These are phyloP conservation scores for Rhipidocladum racemiflorum DNA, from an alignment of 176 grass and related monocot species.

Conservation along the genomic window DNA sequence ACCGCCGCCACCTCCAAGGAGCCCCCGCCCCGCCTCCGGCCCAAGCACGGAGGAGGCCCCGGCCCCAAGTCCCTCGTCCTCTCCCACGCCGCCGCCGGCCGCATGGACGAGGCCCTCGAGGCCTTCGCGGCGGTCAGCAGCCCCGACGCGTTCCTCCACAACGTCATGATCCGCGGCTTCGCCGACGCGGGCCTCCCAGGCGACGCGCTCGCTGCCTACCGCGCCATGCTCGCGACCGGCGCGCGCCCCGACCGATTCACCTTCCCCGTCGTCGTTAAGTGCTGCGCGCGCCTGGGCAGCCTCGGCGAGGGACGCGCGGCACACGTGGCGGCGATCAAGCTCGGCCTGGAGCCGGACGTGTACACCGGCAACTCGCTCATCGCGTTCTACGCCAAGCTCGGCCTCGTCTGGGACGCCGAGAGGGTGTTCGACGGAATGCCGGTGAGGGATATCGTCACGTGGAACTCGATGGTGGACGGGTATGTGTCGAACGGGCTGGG, in stretches of 20 bases:
- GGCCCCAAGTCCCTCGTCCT: slow-evolving; percentile 36
- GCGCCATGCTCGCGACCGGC: slow-evolving; percentile 50
- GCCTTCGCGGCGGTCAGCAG: slow-evolving; percentile 40
- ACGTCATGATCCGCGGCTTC: slow-evolving; percentile 74
- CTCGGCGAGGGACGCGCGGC: slow-evolving; percentile 36
- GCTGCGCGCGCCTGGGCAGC: slow-evolving; percentile 31
- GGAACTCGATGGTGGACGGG: slow-evolving; percentile 73
- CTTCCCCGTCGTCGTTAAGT: slow-evolving; percentile 74
- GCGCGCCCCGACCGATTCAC: slow-evolving; percentile 63
- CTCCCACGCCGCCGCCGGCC: slow-evolving; percentile 49
- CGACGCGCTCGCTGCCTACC: slow-evolving; percentile 48
- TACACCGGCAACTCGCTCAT: slow-evolving; percentile 72
- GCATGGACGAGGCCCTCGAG: slow-evolving; percentile 51
- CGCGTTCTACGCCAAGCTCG: slow-evolving; percentile 58
- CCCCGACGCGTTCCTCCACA: slow-evolving; percentile 65
- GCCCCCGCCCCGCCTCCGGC: slow-evolving; percentile 19
- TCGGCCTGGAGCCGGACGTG: slow-evolving; percentile 51
- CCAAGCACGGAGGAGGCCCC: slow-evolving; percentile 17
- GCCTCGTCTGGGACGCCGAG: slow-evolving; percentile 57
- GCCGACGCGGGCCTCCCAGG: slow-evolving; percentile 47
- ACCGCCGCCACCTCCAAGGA: slow-evolving; percentile 27
- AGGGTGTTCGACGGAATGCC: slow-evolving; percentile 78
- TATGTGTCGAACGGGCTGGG: slow-evolving; percentile 64
- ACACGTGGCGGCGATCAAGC: slow-evolving; percentile 58
- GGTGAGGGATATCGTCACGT: slow-evolving; percentile 59